Base-by-base conservation (phyloP, 1,139 yeast species). In the Candida neerlandica region DNA sequence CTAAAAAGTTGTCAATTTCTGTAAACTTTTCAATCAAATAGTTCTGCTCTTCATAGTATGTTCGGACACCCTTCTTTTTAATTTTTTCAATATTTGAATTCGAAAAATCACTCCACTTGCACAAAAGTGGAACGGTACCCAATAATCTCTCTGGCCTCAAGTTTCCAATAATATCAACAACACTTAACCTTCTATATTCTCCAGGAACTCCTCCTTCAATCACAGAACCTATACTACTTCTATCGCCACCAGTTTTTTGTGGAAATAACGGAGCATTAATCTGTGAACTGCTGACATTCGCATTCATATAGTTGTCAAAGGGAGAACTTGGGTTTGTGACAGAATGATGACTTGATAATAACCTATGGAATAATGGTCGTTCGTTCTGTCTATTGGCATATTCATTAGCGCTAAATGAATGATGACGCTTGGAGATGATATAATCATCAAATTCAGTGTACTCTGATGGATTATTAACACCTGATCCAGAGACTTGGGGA, bases 1-100 rank as follows among this genome's bases (percentile, higher is more conserved):
- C 95, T 46, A 88, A 71, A 50, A 86, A 71, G 49, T 75, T 70
- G 61, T 88, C 96, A 30, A 88, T 82, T 53, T 81, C 86, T 45
- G 67, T 65, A 56, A 81, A 85, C 47, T 81, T 72, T 29, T 77
- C 80, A 51, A 86, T 81, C 51, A 84, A 64, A 32, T 73, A 79
- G 60, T 88, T 86, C 64, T 86, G 92, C 4, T 68, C 62, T 39
- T 64, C 57, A 60, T 82, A 82, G 59, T 69, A 82, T 6, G 60
- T 49, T 38, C 65, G 61, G 16, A 76, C 48, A 12, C 55, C 48
- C 38, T 54, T 61, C 35, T 60, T 62, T 35, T 58, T 64, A 14
- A 73, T 58, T 6, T 53, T 54, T 4, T 57, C 44, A 58, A 57
- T 52, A 58, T 70, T 59, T 45, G 64, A 19, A 52, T 66, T 44